phyloP scores from a whole-genome alignment of 192 early-diverging fungal genomes.

The Gorgonomyces haynaldii region DNA sequence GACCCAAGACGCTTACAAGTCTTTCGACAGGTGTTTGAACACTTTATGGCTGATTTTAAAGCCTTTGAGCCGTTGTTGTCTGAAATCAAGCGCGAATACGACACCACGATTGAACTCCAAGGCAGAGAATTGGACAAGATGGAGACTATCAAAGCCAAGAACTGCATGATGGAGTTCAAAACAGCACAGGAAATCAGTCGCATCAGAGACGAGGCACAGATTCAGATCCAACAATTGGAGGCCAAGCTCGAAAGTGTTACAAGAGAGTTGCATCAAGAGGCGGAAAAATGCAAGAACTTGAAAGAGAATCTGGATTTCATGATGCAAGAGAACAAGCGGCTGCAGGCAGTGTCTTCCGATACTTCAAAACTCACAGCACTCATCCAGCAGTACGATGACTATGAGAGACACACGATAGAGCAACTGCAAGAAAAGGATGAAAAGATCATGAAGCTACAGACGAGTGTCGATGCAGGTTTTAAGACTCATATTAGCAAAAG shows the following conservation, averaged over 20 bases:
- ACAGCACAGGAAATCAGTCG: constrained; percentile 23
- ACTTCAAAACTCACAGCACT: neutral
- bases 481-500: neutral
- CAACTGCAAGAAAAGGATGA: constrained; percentile 23
- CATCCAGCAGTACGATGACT: constrained; percentile 3
- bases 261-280: neutral
- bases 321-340: neutral
- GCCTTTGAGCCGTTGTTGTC: constrained; percentile 37
- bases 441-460: constrained; percentile 13
- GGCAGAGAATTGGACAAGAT: constrained; percentile 13
- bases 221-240: constrained; percentile 3
- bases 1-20: neutral
- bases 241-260: neutral
- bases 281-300: neutral
- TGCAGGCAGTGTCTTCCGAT: constrained; percentile 4
- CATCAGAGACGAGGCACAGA: constrained; percentile 8
- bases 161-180: constrained; percentile 21
- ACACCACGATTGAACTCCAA: constrained; percentile 21
- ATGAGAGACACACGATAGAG: constrained; percentile 16
- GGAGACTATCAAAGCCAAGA: constrained; percentile 20
- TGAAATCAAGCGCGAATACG: constrained; percentile 47
- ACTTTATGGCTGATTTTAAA: constrained; percentile 46
- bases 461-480: constrained; percentile 15
- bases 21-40: constrained; percentile 12
- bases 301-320: neutral